Evolutionary conservation across 345 rosid genomes (phyloP).

Genomic region (Kernera saxatilis): DNA sequence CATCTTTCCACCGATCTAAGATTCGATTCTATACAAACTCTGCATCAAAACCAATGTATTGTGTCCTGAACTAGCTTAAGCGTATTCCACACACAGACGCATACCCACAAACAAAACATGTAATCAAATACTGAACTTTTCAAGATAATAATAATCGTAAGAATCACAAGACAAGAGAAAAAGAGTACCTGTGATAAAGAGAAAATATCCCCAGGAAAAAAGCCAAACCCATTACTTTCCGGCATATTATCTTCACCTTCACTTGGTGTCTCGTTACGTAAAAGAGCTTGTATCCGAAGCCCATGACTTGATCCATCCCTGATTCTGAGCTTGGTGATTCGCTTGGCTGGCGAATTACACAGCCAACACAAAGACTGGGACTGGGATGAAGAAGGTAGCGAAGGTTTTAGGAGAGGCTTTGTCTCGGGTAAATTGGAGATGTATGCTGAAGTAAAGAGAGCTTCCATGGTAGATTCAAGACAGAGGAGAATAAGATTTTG

Average conservation of each 20-base stretch:
- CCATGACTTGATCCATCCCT: constrained; percentile 27
- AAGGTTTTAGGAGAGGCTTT: constrained; percentile 28
- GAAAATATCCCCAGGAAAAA: constrained; percentile 39
- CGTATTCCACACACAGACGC: not conserved
- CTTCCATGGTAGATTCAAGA: constrained; percentile 44
- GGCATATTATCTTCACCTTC: constrained; percentile 44
- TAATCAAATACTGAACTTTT: not conserved
- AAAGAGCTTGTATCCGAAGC: constrained; percentile 41
- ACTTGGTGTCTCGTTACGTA: constrained; percentile 34
- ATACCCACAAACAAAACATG: not conserved
- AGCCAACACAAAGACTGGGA: constrained; percentile 33
- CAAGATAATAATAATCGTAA: not conserved
- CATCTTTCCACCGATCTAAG: constrained; percentile 6
- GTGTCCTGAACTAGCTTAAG: not conserved
- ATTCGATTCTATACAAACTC: constrained; percentile 7
- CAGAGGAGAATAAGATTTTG: not conserved
- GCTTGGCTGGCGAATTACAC: constrained; percentile 28
- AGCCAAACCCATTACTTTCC: constrained; percentile 33
- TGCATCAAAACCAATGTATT: not conserved
- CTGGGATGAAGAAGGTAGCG: constrained; percentile 23
- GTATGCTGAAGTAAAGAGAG: constrained; percentile 41
- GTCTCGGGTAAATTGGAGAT: constrained; percentile 40
- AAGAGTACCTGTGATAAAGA: constrained; percentile 52
- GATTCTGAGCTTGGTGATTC: constrained; percentile 43
- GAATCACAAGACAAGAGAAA: not conserved